Conservation (phyloP, 129 eudicot genomes). For the Helichrysum umbraculigerum region DNA sequence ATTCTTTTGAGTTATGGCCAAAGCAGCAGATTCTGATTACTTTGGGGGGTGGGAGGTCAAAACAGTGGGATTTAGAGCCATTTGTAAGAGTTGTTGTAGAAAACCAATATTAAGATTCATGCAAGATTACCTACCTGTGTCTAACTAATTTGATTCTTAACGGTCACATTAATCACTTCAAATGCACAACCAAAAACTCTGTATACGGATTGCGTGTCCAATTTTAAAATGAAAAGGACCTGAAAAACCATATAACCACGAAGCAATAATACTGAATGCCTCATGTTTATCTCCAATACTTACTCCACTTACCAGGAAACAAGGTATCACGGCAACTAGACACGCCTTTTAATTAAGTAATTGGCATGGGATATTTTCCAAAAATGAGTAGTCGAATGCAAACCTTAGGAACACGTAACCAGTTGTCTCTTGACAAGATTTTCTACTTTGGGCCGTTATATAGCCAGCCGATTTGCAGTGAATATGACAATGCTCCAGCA, state of each 20-base stretch:
- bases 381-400: neutral
- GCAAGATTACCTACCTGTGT: neutral
- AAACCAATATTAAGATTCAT: neutral
- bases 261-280: neutral
- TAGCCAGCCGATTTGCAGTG: constrained; percentile 89
- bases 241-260: neutral
- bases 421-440: constrained; percentile 81
- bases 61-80: neutral
- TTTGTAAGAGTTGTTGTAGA: neutral
- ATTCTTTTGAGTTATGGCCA: neutral
- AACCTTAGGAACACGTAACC: constrained; percentile 88
- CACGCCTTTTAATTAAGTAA: neutral
- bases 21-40: neutral
- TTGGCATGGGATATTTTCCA: neutral
- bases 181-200: neutral
- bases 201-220: neutral
- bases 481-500: constrained; percentile 93
- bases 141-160: constrained; percentile 1
- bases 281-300: neutral
- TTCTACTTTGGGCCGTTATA: constrained; percentile 85
- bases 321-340: neutral
- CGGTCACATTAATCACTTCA: neutral
- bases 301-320: neutral
- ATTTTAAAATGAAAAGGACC: no score
- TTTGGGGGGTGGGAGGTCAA: neutral